Percentiles rank a stretch among this genome's conserved stretches.
phyloP scores from a whole-genome alignment of 2,329 filamentous ascomycete species.

The Arthrobotrys entomopaga region DNA sequence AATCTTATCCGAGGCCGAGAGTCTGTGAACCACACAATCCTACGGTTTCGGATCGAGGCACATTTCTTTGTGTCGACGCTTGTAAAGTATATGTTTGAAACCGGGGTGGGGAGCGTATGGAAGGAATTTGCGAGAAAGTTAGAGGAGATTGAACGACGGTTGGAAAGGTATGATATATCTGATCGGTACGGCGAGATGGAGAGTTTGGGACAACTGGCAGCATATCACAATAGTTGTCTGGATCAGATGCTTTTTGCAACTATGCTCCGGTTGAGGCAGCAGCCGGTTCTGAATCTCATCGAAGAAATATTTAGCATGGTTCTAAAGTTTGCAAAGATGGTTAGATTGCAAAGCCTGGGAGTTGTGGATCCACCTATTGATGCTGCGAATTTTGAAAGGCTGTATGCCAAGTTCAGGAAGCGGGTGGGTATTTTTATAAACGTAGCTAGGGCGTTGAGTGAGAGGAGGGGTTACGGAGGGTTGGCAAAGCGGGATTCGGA shows the following conservation, averaged over 20 bases:
- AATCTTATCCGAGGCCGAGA: constrained; percentile 18
- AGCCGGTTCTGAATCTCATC: constrained; percentile 75
- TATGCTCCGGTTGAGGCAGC: constrained; percentile 78
- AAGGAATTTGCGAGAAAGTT: constrained; percentile 74
- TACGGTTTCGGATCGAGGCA: constrained; percentile 78
- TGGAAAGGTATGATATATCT: constrained; percentile 53
- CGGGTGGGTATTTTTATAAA: constrained; percentile 79
- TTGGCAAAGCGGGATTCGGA: constrained; percentile 61
- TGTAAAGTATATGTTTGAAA: constrained; percentile 81
- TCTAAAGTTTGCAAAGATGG: constrained; percentile 71
- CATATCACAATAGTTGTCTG: constrained; percentile 75
- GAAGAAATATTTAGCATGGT: constrained; percentile 80
- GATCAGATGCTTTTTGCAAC: constrained; percentile 79
- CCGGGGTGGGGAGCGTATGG: constrained; percentile 80
- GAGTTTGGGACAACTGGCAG: constrained; percentile 68
- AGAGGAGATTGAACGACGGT: constrained; percentile 66
- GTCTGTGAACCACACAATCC: constrained; percentile 62
- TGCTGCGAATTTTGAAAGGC: constrained; percentile 63
- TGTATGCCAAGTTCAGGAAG: constrained; percentile 75
- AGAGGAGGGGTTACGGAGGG: constrained; percentile 69
- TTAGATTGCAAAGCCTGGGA: constrained; percentile 57
- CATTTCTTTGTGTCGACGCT: constrained; percentile 81
- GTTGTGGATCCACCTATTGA: constrained; percentile 54
- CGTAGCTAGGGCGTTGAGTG: constrained; percentile 75
- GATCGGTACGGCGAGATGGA: constrained; percentile 59